Evolutionary conservation across 2,329 filamentous ascomycete species (phyloP), one percentile per base, ranked within the genome.

Genomic region (Monosporascus cannonballus): DNA sequence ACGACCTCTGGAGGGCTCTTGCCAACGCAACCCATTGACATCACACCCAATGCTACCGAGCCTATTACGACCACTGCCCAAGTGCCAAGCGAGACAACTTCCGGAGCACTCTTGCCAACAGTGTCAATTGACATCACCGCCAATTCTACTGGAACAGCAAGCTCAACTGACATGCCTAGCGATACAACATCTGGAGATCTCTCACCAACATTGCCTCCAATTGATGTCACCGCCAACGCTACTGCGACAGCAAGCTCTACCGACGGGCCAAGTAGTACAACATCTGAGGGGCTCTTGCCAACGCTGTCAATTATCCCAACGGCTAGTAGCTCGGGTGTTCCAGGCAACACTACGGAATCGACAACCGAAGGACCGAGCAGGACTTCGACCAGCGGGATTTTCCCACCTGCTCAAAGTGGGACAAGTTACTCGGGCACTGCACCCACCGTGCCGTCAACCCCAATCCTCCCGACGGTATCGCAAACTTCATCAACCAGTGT

Each of bases 21-120:
- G 11, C 49, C 30, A 17, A 24, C 15, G 46, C 50, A 6, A 20
- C 14, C 34, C 17, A 51, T 51, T 3, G 39, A 36, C 14, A 48
- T 15, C 48, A 50, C 47, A 9, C 25, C 54, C 6, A 55, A 49
- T 17, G 47, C 53, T n/a, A 54, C 41, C 44, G 50, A 56, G 18
- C 54, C 57, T 3, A 59, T 20, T 14, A 14, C 39, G 39, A 42
- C 39, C 17, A 14, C 39, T 6, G 5, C 11, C 24, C 30, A 34
- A 34, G 30, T 34, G 6, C 25, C 25, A 25, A 25, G 25, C 6
- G 25, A 7, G 25, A 25, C 25, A 25, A 25, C 25, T 25, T 25
- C 25, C 14, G 39, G 39, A 11, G 41, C 22, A 14, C 41, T 45
- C 8, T 18, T 45, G 3, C 41, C 41, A 14, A 45, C 41, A 25